Evolutionary conservation across 176 grass and related monocot genomes (phyloP).

Genomic region (Triticum monococcum): DNA sequence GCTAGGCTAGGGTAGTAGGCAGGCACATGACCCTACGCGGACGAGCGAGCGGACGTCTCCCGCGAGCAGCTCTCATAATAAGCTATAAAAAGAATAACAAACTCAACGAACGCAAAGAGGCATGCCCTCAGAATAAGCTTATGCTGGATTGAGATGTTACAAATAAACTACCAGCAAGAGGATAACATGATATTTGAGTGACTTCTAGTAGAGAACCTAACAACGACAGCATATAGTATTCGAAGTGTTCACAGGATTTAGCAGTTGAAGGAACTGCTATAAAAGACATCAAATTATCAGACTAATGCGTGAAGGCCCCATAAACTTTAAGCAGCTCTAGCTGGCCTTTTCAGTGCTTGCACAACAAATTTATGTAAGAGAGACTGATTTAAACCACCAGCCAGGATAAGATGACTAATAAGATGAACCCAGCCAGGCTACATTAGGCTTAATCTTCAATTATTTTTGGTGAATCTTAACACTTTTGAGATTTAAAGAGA

Average conservation of each 20-base stretch:
- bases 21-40: too few relatives aligned
- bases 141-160: background rate
- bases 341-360: background rate
- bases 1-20: too few relatives aligned
- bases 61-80: too few relatives aligned
- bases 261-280: background rate
- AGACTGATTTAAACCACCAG: background rate
- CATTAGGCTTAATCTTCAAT: background rate
- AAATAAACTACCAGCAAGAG: background rate
- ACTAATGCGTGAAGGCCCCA: too few relatives aligned
- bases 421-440: background rate
- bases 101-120: too few relatives aligned
- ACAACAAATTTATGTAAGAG: background rate
- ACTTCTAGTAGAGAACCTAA: slow-evolving; percentile 3
- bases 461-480: background rate
- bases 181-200: slow-evolving; percentile 1
- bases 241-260: background rate
- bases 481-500: background rate
- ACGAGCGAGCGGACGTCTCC: too few relatives aligned
- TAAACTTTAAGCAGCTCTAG: background rate
- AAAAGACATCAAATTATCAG: background rate
- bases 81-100: too few relatives aligned
- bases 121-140: background rate
- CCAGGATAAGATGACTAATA: background rate
- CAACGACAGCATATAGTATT: background rate